Conservation (phyloP, 2,329 filamentous ascomycete species). For the Cytospora piceae region DNA sequence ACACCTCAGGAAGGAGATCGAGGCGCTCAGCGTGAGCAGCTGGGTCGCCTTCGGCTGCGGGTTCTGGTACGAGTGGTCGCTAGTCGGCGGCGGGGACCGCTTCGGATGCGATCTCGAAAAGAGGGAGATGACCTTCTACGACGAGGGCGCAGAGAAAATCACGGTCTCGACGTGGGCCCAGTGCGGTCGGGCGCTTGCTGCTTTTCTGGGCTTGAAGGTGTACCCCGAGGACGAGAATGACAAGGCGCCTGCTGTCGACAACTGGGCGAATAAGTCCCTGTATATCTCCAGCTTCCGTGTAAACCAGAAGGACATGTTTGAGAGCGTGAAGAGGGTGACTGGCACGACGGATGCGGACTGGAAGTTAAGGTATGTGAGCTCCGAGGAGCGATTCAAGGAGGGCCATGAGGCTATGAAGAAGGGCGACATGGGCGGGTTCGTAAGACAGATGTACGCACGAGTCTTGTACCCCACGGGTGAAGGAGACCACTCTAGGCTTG, state of each 20-base stretch:
- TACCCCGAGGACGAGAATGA: conserved; percentile 46
- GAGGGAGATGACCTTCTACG: conserved; percentile 49
- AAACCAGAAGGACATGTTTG: conserved; percentile 66
- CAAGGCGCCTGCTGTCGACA: conserved; percentile 43
- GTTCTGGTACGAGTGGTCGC: conserved; percentile 59
- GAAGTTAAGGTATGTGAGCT: conserved; percentile 53
- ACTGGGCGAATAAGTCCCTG: conserved; percentile 52
- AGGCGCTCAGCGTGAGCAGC: conserved; percentile 44
- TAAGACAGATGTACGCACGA: conserved; percentile 57
- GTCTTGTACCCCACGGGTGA: conserved; percentile 53
- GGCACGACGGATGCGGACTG: conserved; percentile 61
- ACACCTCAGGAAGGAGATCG: conserved; percentile 43
- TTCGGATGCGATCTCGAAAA: conserved; percentile 56
- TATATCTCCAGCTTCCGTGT: conserved; percentile 60
- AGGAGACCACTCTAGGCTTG: conserved; percentile 44
- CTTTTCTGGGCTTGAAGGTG: conserved; percentile 48
- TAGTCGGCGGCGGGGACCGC: conserved; percentile 40
- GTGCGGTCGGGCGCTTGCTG: conserved; percentile 56
- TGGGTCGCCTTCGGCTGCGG: conserved; percentile 52
- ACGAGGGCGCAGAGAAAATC: conserved; percentile 60
- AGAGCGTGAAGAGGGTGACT: conserved; percentile 59
- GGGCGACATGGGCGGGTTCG: conserved; percentile 51
- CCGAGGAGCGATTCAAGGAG: conserved; percentile 50
- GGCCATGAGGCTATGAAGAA: conserved; percentile 49
- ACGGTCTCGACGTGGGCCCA: conserved; percentile 62